Evolutionary conservation across 129 eudicot genomes (phyloP).

Genomic region (Chrysanthemum makinoi): DNA sequence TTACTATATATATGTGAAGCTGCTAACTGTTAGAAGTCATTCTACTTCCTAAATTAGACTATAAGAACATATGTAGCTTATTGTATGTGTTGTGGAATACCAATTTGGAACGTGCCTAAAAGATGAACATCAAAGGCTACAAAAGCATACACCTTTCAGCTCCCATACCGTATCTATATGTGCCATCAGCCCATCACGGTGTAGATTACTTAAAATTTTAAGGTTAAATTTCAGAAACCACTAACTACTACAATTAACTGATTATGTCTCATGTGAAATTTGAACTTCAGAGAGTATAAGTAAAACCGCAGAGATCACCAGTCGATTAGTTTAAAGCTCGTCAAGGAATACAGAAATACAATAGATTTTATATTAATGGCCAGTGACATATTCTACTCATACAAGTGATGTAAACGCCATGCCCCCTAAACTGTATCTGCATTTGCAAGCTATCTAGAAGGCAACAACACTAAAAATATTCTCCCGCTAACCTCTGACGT

Average conservation of each 20-base stretch:
- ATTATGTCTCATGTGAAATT: neutral
- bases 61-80: no score
- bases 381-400: neutral
- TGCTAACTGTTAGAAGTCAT: no score
- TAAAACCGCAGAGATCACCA: slow-evolving; percentile 11
- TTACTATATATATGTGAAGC: no score
- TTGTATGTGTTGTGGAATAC: no score
- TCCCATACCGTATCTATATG: neutral
- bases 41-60: no score
- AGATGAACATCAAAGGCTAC: no score
- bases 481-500: slow-evolving; percentile 10
- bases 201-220: neutral
- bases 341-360: slow-evolving; percentile 2
- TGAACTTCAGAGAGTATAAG: neutral
- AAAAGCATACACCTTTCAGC: no score
- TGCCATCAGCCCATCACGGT: neutral
- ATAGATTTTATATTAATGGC: neutral
- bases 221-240: slow-evolving; percentile 11
- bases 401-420: neutral
- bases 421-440: neutral
- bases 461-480: slow-evolving; percentile 5
- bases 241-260: neutral
- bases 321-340: neutral
- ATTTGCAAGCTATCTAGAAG: slow-evolving; percentile 13
- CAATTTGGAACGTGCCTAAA: no score